Conservation (phyloP, 768 basidiomycete species). For the Leucocoprinus leucothites region DNA sequence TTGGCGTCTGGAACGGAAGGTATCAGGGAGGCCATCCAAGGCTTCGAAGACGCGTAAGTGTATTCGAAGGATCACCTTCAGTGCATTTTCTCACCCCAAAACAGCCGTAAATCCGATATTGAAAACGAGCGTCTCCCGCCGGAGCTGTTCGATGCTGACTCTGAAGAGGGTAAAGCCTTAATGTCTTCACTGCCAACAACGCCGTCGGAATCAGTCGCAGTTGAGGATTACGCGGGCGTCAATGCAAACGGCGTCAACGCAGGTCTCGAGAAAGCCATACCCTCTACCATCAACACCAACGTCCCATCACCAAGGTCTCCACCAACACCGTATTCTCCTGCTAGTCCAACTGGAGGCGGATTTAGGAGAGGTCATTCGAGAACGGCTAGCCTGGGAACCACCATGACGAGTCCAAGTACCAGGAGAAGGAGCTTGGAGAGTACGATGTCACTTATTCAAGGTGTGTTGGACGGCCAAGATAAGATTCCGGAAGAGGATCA, state of each 20-base stretch:
- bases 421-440: constrained; percentile 90
- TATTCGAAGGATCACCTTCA: background rate
- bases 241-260: constrained; percentile 44
- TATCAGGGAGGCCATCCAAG: constrained; percentile 90
- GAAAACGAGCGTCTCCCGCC: constrained; percentile 99
- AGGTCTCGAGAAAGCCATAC: constrained; percentile 34
- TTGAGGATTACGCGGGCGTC: constrained; percentile 38
- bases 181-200: constrained; percentile 51
- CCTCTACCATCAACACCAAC: constrained; percentile 16
- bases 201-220: constrained; percentile 44
- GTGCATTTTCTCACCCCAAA: background rate
- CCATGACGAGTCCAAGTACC: constrained; percentile 92
- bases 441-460: constrained; percentile 93
- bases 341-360: constrained; percentile 38
- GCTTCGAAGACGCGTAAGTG: constrained; percentile 94
- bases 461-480: constrained; percentile 77
- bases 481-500: constrained; percentile 37
- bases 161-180: constrained; percentile 67
- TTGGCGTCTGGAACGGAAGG: constrained; percentile 89
- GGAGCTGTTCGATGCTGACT: constrained; percentile 82
- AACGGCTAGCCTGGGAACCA: constrained; percentile 87
- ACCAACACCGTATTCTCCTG: constrained; percentile 29
- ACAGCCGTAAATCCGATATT: constrained; percentile 93
- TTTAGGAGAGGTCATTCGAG: constrained; percentile 74
- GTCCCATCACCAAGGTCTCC: constrained; percentile 23